Conservation (phyloP, 2,329 filamentous ascomycete species). For the Fusarium succisae region DNA sequence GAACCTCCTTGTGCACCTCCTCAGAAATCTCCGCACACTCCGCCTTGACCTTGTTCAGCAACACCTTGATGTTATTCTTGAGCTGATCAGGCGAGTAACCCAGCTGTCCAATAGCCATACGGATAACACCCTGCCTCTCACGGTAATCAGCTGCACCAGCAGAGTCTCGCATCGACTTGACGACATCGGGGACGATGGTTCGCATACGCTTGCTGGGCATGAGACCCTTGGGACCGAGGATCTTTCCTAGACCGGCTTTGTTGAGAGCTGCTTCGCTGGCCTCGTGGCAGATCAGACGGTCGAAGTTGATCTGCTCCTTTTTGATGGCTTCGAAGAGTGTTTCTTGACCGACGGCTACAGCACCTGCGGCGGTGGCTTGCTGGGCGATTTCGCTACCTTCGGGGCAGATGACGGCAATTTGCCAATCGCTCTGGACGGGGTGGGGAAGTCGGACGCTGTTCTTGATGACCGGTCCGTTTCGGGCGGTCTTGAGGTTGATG, state of each 20-base stretch:
- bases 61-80: conserved; percentile 81
- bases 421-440: conserved; percentile 86
- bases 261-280: conserved; percentile 81
- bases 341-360: conserved; percentile 85
- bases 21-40: conserved; percentile 78
- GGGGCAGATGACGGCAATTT: conserved; percentile 91
- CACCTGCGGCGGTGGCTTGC: conserved; percentile 81
- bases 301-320: conserved; percentile 82
- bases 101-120: conserved; percentile 91
- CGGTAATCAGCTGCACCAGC: conserved; percentile 87
- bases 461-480: conserved; percentile 86
- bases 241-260: conserved; percentile 80
- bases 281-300: conserved; percentile 86
- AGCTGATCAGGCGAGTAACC: conserved; percentile 89
- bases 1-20: conserved; percentile 54
- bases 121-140: conserved; percentile 83
- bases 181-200: conserved; percentile 86
- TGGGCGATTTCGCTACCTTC: conserved; percentile 78
- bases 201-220: conserved; percentile 92
- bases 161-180: conserved; percentile 79
- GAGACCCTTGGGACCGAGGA: conserved; percentile 87
- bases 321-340: conserved; percentile 82
- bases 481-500: conserved; percentile 82
- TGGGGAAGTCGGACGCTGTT: conserved; percentile 90
- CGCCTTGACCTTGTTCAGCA: conserved; percentile 80